phyloP scores from a whole-genome alignment of 352 stramenopile species.

The Phytopythium cucurbitacearum region DNA sequence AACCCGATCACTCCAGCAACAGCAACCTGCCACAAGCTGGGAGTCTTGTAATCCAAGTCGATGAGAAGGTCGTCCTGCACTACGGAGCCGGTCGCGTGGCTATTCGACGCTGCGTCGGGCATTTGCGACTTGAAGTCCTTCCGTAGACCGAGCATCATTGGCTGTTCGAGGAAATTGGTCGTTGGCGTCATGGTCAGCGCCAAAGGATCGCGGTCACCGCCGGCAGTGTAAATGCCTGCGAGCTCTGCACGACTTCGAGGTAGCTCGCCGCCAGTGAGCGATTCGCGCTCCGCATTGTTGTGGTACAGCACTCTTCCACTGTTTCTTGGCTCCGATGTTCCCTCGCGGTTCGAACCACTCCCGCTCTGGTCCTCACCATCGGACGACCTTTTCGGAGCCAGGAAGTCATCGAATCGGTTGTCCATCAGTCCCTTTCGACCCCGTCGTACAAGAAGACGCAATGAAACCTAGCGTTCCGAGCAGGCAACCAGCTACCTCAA shows the following conservation, averaged over 20 bases:
- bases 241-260: constrained; percentile 1
- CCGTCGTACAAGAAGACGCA: too few species aligned
- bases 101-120: constrained; percentile 7
- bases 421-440: too few species aligned
- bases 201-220: constrained; percentile 21
- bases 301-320: too few species aligned
- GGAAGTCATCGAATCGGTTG: too few species aligned
- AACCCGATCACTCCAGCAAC: constrained; percentile 32
- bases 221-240: not conserved
- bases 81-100: not conserved
- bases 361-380: too few species aligned
- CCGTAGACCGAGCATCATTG: constrained; percentile 32
- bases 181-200: constrained; percentile 59
- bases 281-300: too few species aligned
- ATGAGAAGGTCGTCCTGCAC: constrained; percentile 42
- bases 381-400: too few species aligned
- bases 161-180: constrained; percentile 46
- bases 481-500: too few species aligned
- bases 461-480: too few species aligned
- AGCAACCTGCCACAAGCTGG: constrained; percentile 31
- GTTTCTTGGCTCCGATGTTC: too few species aligned
- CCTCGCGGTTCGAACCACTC: too few species aligned
- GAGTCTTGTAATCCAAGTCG: constrained; percentile 44
- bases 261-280: too few species aligned
- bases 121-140: constrained; percentile 20